These are phyloP conservation scores for Hawksworthiomyces lignivorus DNA, from an alignment of 2,329 filamentous ascomycete species.

Conservation along the genomic window DNA sequence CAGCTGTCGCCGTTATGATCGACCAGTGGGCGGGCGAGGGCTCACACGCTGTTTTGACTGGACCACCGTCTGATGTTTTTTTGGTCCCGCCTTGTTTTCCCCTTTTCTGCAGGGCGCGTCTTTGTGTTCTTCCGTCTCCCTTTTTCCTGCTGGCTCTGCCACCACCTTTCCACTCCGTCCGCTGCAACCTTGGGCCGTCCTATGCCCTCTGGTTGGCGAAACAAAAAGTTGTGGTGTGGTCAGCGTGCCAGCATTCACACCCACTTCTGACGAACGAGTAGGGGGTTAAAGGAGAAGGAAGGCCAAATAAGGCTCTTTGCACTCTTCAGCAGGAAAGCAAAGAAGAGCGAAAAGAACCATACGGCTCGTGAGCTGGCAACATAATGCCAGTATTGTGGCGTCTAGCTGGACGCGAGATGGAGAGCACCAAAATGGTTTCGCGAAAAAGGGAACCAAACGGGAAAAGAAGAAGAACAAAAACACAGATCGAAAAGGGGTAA, in stretches of 20 bases:
- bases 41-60: too few species aligned
- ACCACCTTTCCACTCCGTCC: not conserved
- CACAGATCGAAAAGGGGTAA: slow-evolving; percentile 3
- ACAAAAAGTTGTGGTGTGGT: slow-evolving; percentile 7
- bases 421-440: slow-evolving; percentile 1
- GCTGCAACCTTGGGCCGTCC: slow-evolving; percentile 1
- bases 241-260: slow-evolving; percentile 11
- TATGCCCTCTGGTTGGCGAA: slow-evolving; percentile 7
- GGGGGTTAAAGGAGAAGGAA: slow-evolving; percentile 2
- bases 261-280: not conserved
- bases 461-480: too few species aligned
- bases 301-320: not conserved
- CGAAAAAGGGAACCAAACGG: too few species aligned
- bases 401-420: too few species aligned
- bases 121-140: not conserved
- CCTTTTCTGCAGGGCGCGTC: not conserved
- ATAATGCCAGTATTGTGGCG: too few species aligned
- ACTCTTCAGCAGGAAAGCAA: too few species aligned
- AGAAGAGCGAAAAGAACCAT: not conserved
- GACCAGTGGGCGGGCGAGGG: too few species aligned
- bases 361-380: too few species aligned
- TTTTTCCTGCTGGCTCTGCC: not conserved
- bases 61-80: too few species aligned
- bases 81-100: too few species aligned
- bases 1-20: too few species aligned